Evolutionary conservation across 352 stramenopile species (phyloP).

Genomic region (Globisporangium solare): DNA sequence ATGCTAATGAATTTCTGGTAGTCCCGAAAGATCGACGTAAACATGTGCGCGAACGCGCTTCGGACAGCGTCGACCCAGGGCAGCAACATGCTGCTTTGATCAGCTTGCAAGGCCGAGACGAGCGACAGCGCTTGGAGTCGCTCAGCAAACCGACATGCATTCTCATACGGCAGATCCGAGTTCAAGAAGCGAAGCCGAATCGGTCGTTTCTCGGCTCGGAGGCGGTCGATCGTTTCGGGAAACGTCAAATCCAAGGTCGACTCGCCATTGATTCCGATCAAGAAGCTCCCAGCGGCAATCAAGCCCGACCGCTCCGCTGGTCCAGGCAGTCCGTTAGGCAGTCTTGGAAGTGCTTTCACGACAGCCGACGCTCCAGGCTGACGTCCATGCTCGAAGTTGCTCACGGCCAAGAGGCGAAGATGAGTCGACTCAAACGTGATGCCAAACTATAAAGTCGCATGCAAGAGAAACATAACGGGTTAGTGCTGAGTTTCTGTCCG

Average conservation of each 20-base stretch:
- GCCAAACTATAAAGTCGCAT: conserved; percentile 38
- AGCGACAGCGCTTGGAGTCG: conserved; percentile 47
- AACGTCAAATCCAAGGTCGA: conserved; percentile 62
- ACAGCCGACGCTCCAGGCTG: conserved; percentile 46
- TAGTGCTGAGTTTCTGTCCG: too few relatives aligned
- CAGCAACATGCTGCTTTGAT: conserved; percentile 34
- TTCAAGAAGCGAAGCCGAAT: conserved; percentile 63
- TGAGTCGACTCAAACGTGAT: conserved; percentile 80
- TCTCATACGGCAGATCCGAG: conserved; percentile 39
- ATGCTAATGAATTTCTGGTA: conserved; percentile 46
- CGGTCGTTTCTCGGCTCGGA: conserved; percentile 41
- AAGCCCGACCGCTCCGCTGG: conserved; percentile 54
- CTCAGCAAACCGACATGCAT: conserved; percentile 53
- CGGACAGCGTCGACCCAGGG: conserved; percentile 62
- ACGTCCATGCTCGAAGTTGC: conserved; percentile 36
- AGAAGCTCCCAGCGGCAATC: conserved; percentile 49
- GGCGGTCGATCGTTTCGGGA: conserved; percentile 53
- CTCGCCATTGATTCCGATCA: conserved; percentile 67
- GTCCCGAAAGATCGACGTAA: conserved; percentile 60
- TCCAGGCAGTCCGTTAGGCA: conserved; percentile 50
- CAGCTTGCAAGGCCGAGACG: conserved; percentile 42
- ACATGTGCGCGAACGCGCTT: conserved; percentile 54
- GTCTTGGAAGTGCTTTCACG: conserved; percentile 60
- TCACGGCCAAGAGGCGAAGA: conserved; percentile 52
- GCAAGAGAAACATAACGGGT: not conserved